Evolutionary conservation across 2,329 filamentous ascomycete genomes (phyloP).

Genomic region (Bretziella fagacearum): DNA sequence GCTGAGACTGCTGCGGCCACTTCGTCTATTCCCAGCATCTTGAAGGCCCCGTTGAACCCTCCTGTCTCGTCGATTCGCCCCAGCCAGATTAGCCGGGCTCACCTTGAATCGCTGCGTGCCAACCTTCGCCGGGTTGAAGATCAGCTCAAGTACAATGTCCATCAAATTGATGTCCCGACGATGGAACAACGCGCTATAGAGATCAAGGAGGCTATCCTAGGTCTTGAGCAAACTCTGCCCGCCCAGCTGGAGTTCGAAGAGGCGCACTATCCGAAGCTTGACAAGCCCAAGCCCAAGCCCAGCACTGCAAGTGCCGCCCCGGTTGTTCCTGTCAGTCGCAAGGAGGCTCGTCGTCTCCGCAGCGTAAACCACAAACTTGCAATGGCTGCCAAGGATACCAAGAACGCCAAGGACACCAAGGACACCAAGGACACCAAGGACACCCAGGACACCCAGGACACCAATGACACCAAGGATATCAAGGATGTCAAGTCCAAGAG

Average conservation of each 20-base stretch:
- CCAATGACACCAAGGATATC: no score
- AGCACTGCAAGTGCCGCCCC: no score
- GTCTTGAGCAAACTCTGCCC: conserved; percentile 32
- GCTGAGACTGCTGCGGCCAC: neutral
- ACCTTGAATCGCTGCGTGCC: conserved; percentile 39
- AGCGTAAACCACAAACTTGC: conserved; percentile 10
- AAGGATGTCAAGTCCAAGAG: conserved; percentile 1
- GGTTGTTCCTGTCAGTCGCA: conserved; percentile 7
- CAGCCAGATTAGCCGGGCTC: conserved; percentile 43
- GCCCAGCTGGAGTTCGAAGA: conserved; percentile 31
- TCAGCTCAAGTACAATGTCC: conserved; percentile 43
- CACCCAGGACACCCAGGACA: no score
- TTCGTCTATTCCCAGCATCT: neutral
- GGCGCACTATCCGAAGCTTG: conserved; percentile 24
- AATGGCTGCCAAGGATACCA: neutral
- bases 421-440: neutral
- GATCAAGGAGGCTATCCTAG: conserved; percentile 29
- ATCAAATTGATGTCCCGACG: conserved; percentile 41
- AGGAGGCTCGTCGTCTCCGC: conserved; percentile 11
- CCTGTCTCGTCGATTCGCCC: conserved; percentile 42
- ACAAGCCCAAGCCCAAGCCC: conserved; percentile 16
- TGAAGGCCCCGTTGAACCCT: conserved; percentile 21
- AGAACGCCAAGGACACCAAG: no score
- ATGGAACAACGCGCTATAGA: conserved; percentile 28
- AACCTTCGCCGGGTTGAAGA: conserved; percentile 28